Percentiles rank a stretch among this genome's conserved stretches.
Conservation (phyloP, 495 filamentous ascomycete species). For the Aspergillus nanangensis region DNA sequence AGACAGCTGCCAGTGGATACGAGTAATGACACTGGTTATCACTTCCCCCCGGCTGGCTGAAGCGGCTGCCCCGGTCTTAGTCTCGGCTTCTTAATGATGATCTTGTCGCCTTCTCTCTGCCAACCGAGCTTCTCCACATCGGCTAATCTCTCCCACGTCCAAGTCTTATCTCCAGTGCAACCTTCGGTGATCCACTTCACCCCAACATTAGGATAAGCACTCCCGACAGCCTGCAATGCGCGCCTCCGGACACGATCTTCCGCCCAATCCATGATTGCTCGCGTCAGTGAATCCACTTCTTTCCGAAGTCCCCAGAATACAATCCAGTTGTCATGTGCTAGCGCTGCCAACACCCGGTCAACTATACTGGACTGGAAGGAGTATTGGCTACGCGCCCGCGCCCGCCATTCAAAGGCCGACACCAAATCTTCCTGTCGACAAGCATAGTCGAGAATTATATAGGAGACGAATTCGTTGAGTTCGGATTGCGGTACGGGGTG, state of each 20-base stretch:
- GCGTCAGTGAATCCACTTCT: constrained; percentile 71
- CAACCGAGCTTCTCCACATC: constrained; percentile 69
- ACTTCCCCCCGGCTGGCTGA: constrained; percentile 15
- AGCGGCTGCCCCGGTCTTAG: constrained; percentile 21
- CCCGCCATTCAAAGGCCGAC: constrained; percentile 61
- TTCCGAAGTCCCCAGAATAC: constrained; percentile 67
- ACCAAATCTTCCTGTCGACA: constrained; percentile 75
- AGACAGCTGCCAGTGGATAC: background rate
- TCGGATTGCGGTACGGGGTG: constrained; percentile 63
- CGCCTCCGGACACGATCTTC: constrained; percentile 64
- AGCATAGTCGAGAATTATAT: constrained; percentile 81
- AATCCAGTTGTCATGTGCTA: constrained; percentile 79
- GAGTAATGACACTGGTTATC: constrained; percentile 9
- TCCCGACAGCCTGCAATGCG: constrained; percentile 78
- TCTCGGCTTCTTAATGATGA: constrained; percentile 64
- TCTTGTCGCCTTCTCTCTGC: constrained; percentile 63
- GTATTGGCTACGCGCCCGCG: constrained; percentile 42
- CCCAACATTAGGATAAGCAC: constrained; percentile 72
- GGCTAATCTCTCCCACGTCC: constrained; percentile 68
- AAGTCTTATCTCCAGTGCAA: constrained; percentile 53
- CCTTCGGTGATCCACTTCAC: constrained; percentile 41
- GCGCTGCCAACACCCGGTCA: constrained; percentile 59
- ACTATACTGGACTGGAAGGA: constrained; percentile 57
- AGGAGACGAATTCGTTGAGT: constrained; percentile 70
- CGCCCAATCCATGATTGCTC: constrained; percentile 73